Percentiles rank a stretch among this genome's conserved stretches.
Evolutionary conservation across 2,329 filamentous ascomycete species (phyloP).

Genomic region (Fusarium zealandicum): DNA sequence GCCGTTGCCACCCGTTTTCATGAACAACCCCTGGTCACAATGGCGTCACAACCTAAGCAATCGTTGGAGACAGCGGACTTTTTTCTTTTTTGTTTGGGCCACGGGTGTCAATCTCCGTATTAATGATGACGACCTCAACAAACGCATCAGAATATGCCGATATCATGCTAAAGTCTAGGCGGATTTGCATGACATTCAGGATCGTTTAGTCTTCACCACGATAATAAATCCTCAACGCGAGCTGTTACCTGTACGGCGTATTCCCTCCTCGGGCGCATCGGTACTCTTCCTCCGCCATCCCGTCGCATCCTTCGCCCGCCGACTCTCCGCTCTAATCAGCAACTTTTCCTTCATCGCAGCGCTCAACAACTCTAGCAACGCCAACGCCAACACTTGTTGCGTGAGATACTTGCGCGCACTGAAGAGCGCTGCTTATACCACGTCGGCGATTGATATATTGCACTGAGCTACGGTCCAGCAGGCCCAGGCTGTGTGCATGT

Average conservation of each 20-base stretch:
- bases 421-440: neutral
- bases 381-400: neutral
- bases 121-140: constrained; percentile 17
- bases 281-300: constrained; percentile 29
- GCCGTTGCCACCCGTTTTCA: constrained; percentile 32
- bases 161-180: neutral
- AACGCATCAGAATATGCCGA: neutral
- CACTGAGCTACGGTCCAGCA: constrained; percentile 20
- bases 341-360: constrained; percentile 50
- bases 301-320: constrained; percentile 20
- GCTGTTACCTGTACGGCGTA: constrained; percentile 1
- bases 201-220: neutral
- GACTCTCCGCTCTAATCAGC: constrained; percentile 22
- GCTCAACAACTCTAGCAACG: neutral
- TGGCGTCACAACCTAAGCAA: constrained; percentile 25
- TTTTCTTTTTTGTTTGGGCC: neutral
- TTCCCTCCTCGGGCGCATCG: constrained; percentile 9
- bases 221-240: neutral
- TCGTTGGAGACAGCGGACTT: neutral
- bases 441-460: constrained; percentile 32
- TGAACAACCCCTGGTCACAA: constrained; percentile 3
- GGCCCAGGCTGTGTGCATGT: constrained; percentile 46
- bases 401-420: neutral
- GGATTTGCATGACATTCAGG: neutral
- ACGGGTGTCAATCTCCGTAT: constrained; percentile 23